Conservation (phyloP, 257 asterid species). For the Nemophila menziesii region DNA sequence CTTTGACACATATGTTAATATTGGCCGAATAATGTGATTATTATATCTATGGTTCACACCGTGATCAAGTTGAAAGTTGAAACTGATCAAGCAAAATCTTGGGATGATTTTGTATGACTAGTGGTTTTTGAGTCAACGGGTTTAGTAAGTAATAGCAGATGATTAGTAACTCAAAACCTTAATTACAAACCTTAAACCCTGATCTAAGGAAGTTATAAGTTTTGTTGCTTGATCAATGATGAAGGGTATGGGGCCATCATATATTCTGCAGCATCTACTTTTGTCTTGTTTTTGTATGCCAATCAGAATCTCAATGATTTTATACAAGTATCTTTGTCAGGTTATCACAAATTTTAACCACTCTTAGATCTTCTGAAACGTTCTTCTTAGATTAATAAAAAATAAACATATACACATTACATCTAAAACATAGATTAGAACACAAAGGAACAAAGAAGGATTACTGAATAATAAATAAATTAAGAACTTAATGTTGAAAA, state of each 20-base stretch:
- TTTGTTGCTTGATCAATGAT: slow-evolving; percentile 13
- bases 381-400: too few species aligned
- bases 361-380: slow-evolving; percentile 20
- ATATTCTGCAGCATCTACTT: slow-evolving; percentile 25
- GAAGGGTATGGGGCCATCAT: slow-evolving; percentile 20
- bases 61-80: background rate
- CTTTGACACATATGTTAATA: background rate
- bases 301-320: slow-evolving; percentile 44
- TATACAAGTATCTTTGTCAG: slow-evolving; percentile 21
- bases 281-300: slow-evolving; percentile 18
- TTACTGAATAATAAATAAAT: too few species aligned
- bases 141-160: slow-evolving; percentile 6
- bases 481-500: too few species aligned
- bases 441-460: too few species aligned
- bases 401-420: too few species aligned
- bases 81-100: background rate
- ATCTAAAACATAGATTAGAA: too few species aligned
- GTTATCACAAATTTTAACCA: slow-evolving; percentile 21
- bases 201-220: slow-evolving; percentile 13
- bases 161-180: slow-evolving; percentile 12
- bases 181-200: slow-evolving; percentile 16
- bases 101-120: background rate
- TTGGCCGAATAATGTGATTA: background rate
- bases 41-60: background rate
- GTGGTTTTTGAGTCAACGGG: background rate